Evolutionary conservation across 345 rosid genomes (phyloP), one percentile per base, ranked within the genome.

Genomic region (Brassica cretica): DNA sequence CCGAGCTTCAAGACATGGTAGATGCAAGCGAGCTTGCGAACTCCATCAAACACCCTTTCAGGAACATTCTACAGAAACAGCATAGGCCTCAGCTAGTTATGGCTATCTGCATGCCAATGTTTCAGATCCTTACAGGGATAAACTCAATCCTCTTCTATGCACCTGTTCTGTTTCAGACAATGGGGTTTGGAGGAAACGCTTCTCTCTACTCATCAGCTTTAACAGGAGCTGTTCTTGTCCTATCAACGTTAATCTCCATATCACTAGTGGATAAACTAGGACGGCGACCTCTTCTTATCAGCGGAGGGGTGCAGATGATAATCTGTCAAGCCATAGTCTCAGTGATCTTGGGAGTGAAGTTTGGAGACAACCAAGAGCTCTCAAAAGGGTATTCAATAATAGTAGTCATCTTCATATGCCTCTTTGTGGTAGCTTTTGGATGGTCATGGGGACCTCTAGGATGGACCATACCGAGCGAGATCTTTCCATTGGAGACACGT

Each of bases 401-500:
- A 53, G 91, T 95, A 18, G 98, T 95, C 33, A 71, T 76, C 2
- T 86, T 92, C 81, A 76, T 92, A 2, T 93, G 99, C 78, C 85
- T 91, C 6, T 95, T 95, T 76, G 99, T 92, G 7, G n/a, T 88
- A 18, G 98, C 97, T 0, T 95, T 95, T 8, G 99, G 97, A 70
- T 95, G 94, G 93, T 95, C 99, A 19, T 95, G 99, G 98, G 99
- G 99, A 21, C 96, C 96, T 1, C 86, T 95, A 0, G 99, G 99
- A 0, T 95, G 98, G 97, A 93, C 98, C 0, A 82, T 95, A 46
- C 98, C 99, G 0, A 93, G 99, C 29, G 99, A 95, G 78, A 87
- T 95, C 79, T 95, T 95, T 63, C 91, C 98, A 2, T 53, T 92
- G 35, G 98, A 95, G 80, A 95, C 84, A 0, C 83, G 99, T 63